These are phyloP conservation scores for Exophiala lecanii-corni DNA, from an alignment of 2,329 filamentous ascomycete genomes.

Conservation along the genomic window DNA sequence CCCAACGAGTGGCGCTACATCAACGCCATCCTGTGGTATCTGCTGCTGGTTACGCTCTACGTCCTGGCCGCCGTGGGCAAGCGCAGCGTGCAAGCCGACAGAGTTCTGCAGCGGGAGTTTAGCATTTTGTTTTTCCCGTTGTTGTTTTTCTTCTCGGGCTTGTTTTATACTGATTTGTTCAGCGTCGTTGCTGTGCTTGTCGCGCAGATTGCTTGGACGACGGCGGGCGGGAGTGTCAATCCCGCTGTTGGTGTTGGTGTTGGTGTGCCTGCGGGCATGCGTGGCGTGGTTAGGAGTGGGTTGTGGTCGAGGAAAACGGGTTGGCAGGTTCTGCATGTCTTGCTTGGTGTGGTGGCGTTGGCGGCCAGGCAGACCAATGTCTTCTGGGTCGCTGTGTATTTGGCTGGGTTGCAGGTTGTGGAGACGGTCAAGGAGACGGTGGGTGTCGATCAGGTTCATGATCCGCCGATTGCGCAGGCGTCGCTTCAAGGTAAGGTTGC, in stretches of 20 bases:
- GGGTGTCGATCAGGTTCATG: conserved; percentile 42
- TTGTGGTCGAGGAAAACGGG: background rate
- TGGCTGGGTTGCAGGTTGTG: conserved; percentile 42
- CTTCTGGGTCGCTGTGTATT: conserved; percentile 71
- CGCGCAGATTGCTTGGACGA: conserved; percentile 53
- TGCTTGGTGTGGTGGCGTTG: conserved; percentile 62
- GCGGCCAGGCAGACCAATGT: conserved; percentile 91
- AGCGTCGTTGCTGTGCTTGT: conserved; percentile 72
- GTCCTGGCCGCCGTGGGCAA: conserved; percentile 18
- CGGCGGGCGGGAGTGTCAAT: conserved; percentile 14
- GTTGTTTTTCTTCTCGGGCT: conserved; percentile 89
- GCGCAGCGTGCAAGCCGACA: conserved; percentile 52
- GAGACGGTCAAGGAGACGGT: conserved; percentile 27
- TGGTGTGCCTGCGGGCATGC: too few species aligned
- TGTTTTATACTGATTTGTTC: conserved; percentile 92
- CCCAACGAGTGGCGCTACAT: conserved; percentile 19
- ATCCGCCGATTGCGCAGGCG: conserved; percentile 46
- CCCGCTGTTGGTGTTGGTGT: too few species aligned
- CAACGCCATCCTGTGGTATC: conserved; percentile 20
- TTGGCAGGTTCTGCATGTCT: conserved; percentile 34
- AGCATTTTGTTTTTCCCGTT: conserved; percentile 74
- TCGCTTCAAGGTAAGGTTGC: conserved; percentile 43
- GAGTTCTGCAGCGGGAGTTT: conserved; percentile 23
- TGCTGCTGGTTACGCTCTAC: conserved; percentile 22
- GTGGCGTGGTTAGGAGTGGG: too few species aligned